Conservation (phyloP, 805 yeast species). For the Spathaspora boniae region DNA sequence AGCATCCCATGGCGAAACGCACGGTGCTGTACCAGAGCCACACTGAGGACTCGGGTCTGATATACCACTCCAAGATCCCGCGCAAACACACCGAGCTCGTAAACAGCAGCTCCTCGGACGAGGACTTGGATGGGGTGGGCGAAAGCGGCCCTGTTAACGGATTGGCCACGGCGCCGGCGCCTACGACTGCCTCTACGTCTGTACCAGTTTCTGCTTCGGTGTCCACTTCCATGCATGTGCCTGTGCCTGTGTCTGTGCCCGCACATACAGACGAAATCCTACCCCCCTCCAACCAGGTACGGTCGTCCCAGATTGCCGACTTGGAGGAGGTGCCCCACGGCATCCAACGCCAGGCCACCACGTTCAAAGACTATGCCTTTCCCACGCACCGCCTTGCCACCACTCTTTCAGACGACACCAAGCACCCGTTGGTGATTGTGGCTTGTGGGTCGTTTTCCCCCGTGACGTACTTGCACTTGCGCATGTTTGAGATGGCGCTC, state of each 20-base stretch:
- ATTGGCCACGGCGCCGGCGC: no score
- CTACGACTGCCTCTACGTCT: no score
- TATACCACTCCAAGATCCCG: slow-evolving; percentile 44
- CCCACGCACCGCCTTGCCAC: slow-evolving; percentile 85
- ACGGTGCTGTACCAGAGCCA: slow-evolving; percentile 9
- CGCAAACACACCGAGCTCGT: slow-evolving; percentile 54
- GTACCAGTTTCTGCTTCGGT: background rate
- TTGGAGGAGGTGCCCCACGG: slow-evolving; percentile 97
- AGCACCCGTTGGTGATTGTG: slow-evolving; percentile 87
- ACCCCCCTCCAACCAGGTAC: slow-evolving; percentile 44
- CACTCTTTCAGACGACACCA: slow-evolving; percentile 64
- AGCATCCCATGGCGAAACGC: slow-evolving; percentile 34
- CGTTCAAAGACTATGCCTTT: slow-evolving; percentile 65
- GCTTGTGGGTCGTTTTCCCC: slow-evolving; percentile 99
- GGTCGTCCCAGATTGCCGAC: slow-evolving; percentile 75
- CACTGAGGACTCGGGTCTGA: slow-evolving; percentile 11
- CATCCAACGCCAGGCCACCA: slow-evolving; percentile 79
- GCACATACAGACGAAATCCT: slow-evolving; percentile 20
- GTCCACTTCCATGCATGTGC: background rate
- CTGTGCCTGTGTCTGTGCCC: no score
- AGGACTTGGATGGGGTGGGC: slow-evolving; percentile 27
- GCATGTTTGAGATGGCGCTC: slow-evolving; percentile 99
- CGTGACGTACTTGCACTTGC: slow-evolving; percentile 85
- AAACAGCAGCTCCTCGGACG: slow-evolving; percentile 41
- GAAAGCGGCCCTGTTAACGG: slow-evolving; percentile 21